phyloP scores from a whole-genome alignment of 768 basidiomycete species.

The Boletus pseudo-olivaceus region DNA sequence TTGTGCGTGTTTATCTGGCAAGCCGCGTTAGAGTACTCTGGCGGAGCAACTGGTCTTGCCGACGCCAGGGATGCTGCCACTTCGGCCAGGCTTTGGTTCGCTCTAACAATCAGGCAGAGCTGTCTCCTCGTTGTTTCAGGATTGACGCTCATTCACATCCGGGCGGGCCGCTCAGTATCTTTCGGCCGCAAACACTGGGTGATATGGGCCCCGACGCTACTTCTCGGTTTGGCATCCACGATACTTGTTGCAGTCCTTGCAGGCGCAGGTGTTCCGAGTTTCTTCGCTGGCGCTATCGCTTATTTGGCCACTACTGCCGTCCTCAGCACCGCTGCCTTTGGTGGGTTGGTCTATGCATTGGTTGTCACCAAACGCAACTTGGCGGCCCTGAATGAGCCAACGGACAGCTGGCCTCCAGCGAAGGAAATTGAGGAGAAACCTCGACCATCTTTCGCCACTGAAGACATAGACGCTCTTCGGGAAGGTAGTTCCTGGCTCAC shows the following conservation, averaged over 20 bases:
- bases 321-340: conserved; percentile 51
- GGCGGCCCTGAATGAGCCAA: conserved; percentile 46
- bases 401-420: conserved; percentile 60
- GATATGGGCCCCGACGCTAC: conserved; percentile 62
- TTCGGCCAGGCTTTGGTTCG: conserved; percentile 64
- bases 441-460: conserved; percentile 62
- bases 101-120: conserved; percentile 61
- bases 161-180: conserved; percentile 64
- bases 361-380: conserved; percentile 65
- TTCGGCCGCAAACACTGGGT: conserved; percentile 73
- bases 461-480: conserved; percentile 68
- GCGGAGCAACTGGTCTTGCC: conserved; percentile 42
- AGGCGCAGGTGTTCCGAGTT: conserved; percentile 45
- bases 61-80: conserved; percentile 49
- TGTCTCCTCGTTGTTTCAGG: conserved; percentile 60
- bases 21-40: conserved; percentile 47
- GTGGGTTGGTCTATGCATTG: conserved; percentile 59
- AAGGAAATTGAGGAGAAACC: conserved; percentile 50
- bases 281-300: conserved; percentile 59
- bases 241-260: conserved; percentile 56
- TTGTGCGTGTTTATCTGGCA: conserved; percentile 68
- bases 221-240: conserved; percentile 56
- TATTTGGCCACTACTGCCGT: conserved; percentile 54
- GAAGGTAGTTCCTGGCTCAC: conserved; percentile 84
- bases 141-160: conserved; percentile 66